Conservation (phyloP, 106 monocot species). For the Dendrobium catenatum region DNA sequence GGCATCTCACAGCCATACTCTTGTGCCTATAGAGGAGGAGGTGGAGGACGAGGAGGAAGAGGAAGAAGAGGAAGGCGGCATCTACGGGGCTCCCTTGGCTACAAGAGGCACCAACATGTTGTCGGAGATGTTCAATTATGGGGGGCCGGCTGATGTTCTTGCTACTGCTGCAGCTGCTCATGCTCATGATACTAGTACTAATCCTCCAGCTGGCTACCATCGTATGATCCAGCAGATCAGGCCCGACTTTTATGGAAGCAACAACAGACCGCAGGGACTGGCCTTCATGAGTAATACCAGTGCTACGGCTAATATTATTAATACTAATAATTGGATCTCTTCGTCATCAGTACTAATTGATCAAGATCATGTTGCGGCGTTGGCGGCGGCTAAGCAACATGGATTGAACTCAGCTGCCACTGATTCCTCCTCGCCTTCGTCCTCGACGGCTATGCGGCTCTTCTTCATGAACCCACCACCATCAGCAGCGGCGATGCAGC, state of each 20-base stretch:
- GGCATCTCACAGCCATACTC: conserved; percentile 12
- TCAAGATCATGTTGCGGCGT: not conserved
- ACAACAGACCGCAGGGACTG: too few relatives aligned
- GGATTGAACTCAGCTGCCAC: conserved; percentile 8
- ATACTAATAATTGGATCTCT: not conserved
- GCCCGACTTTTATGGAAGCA: conserved; percentile 12
- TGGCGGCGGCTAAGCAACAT: not conserved
- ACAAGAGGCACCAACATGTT: conserved; percentile 32
- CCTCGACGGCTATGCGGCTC: conserved; percentile 45
- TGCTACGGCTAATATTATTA: not conserved
- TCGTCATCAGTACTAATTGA: not conserved
- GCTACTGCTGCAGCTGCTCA: conserved; percentile 16
- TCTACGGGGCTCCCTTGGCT: conserved; percentile 11
- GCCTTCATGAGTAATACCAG: not conserved
- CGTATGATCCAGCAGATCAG: conserved; percentile 10
- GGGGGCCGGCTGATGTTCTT: conserved; percentile 42
- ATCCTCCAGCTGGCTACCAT: conserved; percentile 26
- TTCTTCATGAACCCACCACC: conserved; percentile 39
- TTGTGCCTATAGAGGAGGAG: conserved; percentile 5
- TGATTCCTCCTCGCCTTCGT: conserved; percentile 8
- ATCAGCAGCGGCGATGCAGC: conserved; percentile 14
- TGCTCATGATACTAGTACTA: not conserved
- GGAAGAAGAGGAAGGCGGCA: conserved; percentile 6
- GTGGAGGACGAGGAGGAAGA: not conserved
- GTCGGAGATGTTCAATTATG: conserved; percentile 87